These are phyloP conservation scores for Myriosclerotinia scirpicola DNA, from an alignment of 2,329 filamentous ascomycete genomes.

Conservation along the genomic window DNA sequence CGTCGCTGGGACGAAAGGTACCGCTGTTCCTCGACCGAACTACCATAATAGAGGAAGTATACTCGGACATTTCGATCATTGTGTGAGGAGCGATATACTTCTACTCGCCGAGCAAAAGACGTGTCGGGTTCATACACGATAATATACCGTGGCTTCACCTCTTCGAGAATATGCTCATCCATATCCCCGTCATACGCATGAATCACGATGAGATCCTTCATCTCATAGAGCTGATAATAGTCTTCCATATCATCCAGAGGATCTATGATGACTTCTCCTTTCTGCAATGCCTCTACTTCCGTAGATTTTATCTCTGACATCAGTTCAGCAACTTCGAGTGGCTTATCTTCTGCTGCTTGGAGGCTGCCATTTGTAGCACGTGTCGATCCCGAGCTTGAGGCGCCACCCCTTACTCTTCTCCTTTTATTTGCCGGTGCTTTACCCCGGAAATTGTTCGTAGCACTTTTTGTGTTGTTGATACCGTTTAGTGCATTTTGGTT, in stretches of 20 bases:
- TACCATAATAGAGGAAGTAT: conserved; percentile 95
- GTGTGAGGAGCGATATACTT: conserved; percentile 95
- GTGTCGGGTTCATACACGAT: conserved; percentile 99
- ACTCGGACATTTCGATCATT: conserved; percentile 84
- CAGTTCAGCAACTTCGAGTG: conserved; percentile 76
- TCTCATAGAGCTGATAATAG: conserved; percentile 87
- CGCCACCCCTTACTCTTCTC: conserved; percentile 78
- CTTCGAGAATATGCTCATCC: conserved; percentile 95
- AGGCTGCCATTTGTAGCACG: conserved; percentile 74
- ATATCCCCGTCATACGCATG: conserved; percentile 95
- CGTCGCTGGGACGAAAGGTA: conserved; percentile 87
- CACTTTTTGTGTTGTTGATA: conserved; percentile 55
- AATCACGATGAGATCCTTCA: conserved; percentile 82
- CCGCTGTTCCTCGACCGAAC: conserved; percentile 91
- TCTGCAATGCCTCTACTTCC: conserved; percentile 72
- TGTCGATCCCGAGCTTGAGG: conserved; percentile 55
- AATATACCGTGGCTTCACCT: conserved; percentile 88
- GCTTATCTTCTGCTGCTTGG: conserved; percentile 76
- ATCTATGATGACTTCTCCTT: conserved; percentile 73
- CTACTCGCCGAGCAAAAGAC: conserved; percentile 88
- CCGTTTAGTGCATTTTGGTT: conserved; percentile 75
- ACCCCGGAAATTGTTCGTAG: conserved; percentile 48
- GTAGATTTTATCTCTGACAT: conserved; percentile 83
- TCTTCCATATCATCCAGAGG: conserved; percentile 89
- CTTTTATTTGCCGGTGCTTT: conserved; percentile 81